Evolutionary conservation across 352 stramenopile genomes (phyloP).

Genomic region (Stramenopiles sp.): DNA sequence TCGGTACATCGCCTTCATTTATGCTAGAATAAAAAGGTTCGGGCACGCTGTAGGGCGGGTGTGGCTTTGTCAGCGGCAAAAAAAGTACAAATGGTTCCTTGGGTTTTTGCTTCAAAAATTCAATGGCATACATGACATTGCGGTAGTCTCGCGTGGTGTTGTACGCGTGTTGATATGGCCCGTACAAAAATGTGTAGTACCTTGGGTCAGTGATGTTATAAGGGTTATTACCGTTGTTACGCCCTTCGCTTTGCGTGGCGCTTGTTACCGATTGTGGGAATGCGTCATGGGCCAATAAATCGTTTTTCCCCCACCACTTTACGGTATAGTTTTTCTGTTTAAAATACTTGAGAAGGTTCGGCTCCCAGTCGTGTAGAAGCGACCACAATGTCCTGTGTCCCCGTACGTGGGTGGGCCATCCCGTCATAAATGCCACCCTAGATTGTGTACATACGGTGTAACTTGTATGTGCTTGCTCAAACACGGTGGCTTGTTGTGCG

Average conservation of each 20-base stretch:
- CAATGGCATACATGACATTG: neutral
- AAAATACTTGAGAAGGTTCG: slow-evolving; percentile 19
- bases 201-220: slow-evolving; percentile 11
- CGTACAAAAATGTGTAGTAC: slow-evolving; percentile 5
- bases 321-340: slow-evolving; percentile 15
- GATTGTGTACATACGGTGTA: slow-evolving; percentile 19
- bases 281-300: slow-evolving; percentile 9
- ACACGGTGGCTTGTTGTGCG: neutral
- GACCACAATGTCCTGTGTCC: slow-evolving; percentile 18
- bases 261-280: slow-evolving; percentile 7
- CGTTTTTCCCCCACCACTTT: slow-evolving; percentile 15
- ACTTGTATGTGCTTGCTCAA: neutral
- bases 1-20: neutral
- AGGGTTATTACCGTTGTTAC: slow-evolving; percentile 13
- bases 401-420: slow-evolving; percentile 17
- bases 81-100: slow-evolving; percentile 10
- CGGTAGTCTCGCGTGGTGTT: slow-evolving; percentile 3
- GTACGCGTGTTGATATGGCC: neutral
- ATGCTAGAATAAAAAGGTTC: slow-evolving; percentile 8
- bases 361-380: slow-evolving; percentile 14
- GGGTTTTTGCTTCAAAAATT: slow-evolving; percentile 8
- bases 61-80: slow-evolving; percentile 8
- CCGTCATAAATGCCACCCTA: slow-evolving; percentile 18
- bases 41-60: neutral
- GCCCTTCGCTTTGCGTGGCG: neutral